phyloP scores from a whole-genome alignment of 768 basidiomycete species.

The Boletus fagicola region DNA sequence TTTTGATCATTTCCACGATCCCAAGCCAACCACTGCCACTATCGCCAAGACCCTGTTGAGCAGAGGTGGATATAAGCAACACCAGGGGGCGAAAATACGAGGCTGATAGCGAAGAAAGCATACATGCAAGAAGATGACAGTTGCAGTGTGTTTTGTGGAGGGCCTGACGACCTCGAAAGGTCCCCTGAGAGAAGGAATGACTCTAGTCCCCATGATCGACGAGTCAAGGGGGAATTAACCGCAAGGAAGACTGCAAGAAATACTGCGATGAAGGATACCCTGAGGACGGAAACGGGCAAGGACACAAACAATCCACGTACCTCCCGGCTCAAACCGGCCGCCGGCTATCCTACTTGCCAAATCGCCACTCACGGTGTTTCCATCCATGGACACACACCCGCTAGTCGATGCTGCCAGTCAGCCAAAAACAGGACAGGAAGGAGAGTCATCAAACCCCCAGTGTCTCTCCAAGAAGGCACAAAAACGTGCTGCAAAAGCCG shows the following conservation, averaged over 20 bases:
- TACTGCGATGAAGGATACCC: conserved; percentile 2
- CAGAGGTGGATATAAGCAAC: conserved; percentile 2
- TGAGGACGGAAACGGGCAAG: not conserved
- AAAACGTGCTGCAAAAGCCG: conserved; percentile 73
- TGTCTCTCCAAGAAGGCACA: conserved; percentile 74
- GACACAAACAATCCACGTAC: not conserved
- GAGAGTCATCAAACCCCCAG: conserved; percentile 16
- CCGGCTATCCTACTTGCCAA: conserved; percentile 6
- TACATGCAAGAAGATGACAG: conserved; percentile 89
- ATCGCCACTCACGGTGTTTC: not conserved
- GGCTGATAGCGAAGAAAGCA: conserved; percentile 23
- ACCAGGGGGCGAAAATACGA: conserved; percentile 1
- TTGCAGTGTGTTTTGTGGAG: conserved; percentile 69
- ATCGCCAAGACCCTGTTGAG: conserved; percentile 68
- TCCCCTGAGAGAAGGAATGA: conserved; percentile 21
- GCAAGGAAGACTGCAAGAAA: conserved; percentile 6
- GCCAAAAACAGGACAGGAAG: conserved; percentile 13
- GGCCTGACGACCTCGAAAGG: conserved; percentile 53
- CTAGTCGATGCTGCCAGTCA: conserved; percentile 15
- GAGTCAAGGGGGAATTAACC: not conserved
- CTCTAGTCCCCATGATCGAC: conserved; percentile 18
- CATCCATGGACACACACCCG: conserved; percentile 18
- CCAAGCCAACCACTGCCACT: conserved; percentile 74
- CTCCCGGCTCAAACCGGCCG: conserved; percentile 27
- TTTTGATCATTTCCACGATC: conserved; percentile 66